Percentiles rank a stretch among this genome's conserved stretches.
These are phyloP conservation scores for Fusarium sp. DNA, from an alignment of 2,329 filamentous ascomycete species.

Conservation along the genomic window DNA sequence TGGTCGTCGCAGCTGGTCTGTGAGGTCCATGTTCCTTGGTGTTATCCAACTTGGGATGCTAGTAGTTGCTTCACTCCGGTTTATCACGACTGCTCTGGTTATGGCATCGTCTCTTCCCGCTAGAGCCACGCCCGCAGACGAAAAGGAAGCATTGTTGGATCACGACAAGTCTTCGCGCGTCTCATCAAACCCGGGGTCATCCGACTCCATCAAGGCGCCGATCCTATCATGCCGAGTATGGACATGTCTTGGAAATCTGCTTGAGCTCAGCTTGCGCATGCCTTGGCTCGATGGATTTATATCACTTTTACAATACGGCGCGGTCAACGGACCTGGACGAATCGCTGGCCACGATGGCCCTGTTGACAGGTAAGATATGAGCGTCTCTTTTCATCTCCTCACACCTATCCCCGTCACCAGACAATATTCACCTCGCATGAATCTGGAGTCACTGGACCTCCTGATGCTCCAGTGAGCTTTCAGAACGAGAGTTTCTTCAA, in stretches of 20 bases:
- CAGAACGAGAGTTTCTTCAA: constrained; percentile 37
- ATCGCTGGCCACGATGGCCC: constrained; percentile 80
- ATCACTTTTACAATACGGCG: constrained; percentile 79
- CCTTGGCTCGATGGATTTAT: constrained; percentile 86
- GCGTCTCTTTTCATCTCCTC: constrained; percentile 47
- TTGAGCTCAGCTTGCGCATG: constrained; percentile 84
- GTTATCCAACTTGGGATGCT: constrained; percentile 66
- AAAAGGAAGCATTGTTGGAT: constrained; percentile 36
- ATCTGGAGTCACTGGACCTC: constrained; percentile 58
- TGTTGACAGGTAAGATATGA: constrained; percentile 85
- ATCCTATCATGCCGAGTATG: constrained; percentile 83
- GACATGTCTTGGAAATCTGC: constrained; percentile 76
- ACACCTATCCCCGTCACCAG: constrained; percentile 29
- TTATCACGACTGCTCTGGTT: constrained; percentile 71
- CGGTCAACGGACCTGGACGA: constrained; percentile 78
- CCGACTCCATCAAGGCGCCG: constrained; percentile 61
- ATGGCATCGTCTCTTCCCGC: constrained; percentile 75
- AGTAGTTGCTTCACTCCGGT: constrained; percentile 72
- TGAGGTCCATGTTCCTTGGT: constrained; percentile 65
- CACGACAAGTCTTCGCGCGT: constrained; percentile 38
- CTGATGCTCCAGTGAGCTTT: constrained; percentile 52
- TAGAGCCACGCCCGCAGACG: constrained; percentile 50
- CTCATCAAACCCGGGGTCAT: constrained; percentile 24
- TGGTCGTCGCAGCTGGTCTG: constrained; percentile 50
- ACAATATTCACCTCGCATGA: constrained; percentile 58